Percentiles rank a stretch among this genome's conserved stretches.
phyloP scores from a whole-genome alignment of 805 yeast species.

The Pichia exigua region DNA sequence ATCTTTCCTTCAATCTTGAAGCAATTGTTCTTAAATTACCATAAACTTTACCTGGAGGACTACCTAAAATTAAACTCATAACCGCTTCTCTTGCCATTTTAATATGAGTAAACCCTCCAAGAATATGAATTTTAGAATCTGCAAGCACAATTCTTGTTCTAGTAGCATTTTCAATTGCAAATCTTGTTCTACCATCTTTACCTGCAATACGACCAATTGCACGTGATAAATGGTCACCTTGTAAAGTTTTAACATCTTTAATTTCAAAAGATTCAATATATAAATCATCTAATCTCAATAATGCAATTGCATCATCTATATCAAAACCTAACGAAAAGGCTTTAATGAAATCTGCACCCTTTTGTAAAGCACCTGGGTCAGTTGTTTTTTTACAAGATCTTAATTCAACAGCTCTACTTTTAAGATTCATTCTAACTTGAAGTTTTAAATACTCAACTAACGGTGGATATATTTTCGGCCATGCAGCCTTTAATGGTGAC shows the following conservation, averaged over 20 bases:
- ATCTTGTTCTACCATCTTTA: slow-evolving; percentile 97
- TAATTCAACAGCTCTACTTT: slow-evolving; percentile 80
- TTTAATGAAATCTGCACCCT: slow-evolving; percentile 94
- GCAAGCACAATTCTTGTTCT: slow-evolving; percentile 97
- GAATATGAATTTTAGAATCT: slow-evolving; percentile 90
- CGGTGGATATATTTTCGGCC: slow-evolving; percentile 95
- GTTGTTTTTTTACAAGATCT: slow-evolving; percentile 77
- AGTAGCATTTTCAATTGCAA: slow-evolving; percentile 97
- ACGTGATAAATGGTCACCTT: slow-evolving; percentile 94
- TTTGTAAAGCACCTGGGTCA: slow-evolving; percentile 91
- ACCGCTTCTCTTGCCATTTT: slow-evolving; percentile 98
- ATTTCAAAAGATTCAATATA: slow-evolving; percentile 96
- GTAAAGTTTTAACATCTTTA: slow-evolving; percentile 91
- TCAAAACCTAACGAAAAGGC: slow-evolving; percentile 97
- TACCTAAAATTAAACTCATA: slow-evolving; percentile 88
- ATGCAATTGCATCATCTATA: slow-evolving; percentile 92
- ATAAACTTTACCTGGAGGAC: slow-evolving; percentile 97
- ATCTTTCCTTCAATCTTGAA: slow-evolving; percentile 93
- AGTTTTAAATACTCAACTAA: slow-evolving; percentile 89
- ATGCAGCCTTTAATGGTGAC: slow-evolving; percentile 81
- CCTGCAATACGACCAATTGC: slow-evolving; percentile 99
- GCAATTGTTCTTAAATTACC: slow-evolving; percentile 97
- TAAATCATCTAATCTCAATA: slow-evolving; percentile 87
- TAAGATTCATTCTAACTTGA: slow-evolving; percentile 92
- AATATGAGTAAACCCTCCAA: slow-evolving; percentile 95